phyloP scores from a whole-genome alignment of 805 yeast species.

The Limtongia smithiae region DNA sequence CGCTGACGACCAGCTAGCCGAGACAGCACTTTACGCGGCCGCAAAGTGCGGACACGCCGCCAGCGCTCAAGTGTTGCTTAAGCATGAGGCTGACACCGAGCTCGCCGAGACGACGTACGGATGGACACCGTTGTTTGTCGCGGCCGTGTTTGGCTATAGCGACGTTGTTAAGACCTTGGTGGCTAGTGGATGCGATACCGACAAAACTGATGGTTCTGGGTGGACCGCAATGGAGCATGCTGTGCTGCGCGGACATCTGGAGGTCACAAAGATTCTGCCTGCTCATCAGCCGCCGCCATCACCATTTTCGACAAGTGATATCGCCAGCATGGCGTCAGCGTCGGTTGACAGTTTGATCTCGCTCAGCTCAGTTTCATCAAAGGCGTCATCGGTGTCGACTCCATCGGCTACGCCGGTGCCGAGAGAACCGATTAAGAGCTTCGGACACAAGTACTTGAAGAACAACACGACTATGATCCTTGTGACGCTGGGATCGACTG shows the following conservation, averaged over 20 bases:
- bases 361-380: conserved; percentile 13
- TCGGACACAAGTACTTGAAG: conserved; percentile 75
- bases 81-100: conserved; percentile 69
- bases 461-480: conserved; percentile 64
- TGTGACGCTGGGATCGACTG: conserved; percentile 83
- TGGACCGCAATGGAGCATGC: conserved; percentile 99
- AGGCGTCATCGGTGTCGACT: conserved; percentile 21
- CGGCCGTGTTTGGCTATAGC: conserved; percentile 77
- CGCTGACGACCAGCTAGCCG: conserved; percentile 59
- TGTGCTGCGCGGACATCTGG: conserved; percentile 78
- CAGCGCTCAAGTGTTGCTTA: conserved; percentile 54
- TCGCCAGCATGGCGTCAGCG: conserved; percentile 24
- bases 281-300: conserved; percentile 13
- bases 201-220: conserved; percentile 72
- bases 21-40: conserved; percentile 82
- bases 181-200: conserved; percentile 50
- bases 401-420: conserved; percentile 14
- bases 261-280: conserved; percentile 56
- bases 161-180: conserved; percentile 57
- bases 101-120: conserved; percentile 74
- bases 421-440: conserved; percentile 66
- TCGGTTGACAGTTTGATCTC: conserved; percentile 26
- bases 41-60: conserved; percentile 56
- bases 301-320: conserved; percentile 14
- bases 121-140: conserved; percentile 91